These are phyloP conservation scores for Fusarium circinatum DNA, from an alignment of 2,329 filamentous ascomycete species.

Conservation along the genomic window DNA sequence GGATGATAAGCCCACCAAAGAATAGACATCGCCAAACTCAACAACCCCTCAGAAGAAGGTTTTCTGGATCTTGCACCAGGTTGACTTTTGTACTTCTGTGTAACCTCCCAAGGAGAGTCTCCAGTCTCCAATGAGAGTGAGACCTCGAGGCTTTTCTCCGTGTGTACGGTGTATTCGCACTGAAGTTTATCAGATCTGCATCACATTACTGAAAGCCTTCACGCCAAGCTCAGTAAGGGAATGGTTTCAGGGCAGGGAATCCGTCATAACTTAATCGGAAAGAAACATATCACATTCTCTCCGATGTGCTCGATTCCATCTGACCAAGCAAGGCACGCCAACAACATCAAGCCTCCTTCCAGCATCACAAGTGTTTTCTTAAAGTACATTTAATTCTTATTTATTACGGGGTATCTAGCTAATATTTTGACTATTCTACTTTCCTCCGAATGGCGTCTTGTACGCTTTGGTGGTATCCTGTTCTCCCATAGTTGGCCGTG, in stretches of 20 bases:
- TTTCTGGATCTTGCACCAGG: too few relatives aligned
- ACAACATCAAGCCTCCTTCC: not conserved
- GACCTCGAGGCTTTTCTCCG: not conserved
- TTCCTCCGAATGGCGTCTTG: not conserved
- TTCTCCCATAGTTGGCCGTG: not conserved
- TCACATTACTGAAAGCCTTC: not conserved
- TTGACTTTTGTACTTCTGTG: not conserved
- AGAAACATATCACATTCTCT: not conserved
- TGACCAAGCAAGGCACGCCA: not conserved
- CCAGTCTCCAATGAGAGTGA: not conserved
- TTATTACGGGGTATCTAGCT: conserved; percentile 5
- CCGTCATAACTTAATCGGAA: not conserved
- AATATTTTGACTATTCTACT: not conserved
- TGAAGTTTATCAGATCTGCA: not conserved
- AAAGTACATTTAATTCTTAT: not conserved
- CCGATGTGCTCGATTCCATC: not conserved
- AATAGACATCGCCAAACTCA: not conserved
- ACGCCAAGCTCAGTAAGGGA: not conserved
- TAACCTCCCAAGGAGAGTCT: not conserved
- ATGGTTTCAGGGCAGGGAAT: not conserved
- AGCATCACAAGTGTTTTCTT: too few relatives aligned
- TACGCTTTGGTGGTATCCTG: conserved; percentile 3
- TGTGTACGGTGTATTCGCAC: not conserved
- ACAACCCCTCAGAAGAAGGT: not conserved
- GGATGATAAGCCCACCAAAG: not conserved